phyloP scores from a whole-genome alignment of 2,329 filamentous ascomycete genomes.

The Pseudogymnoascus sp. region DNA sequence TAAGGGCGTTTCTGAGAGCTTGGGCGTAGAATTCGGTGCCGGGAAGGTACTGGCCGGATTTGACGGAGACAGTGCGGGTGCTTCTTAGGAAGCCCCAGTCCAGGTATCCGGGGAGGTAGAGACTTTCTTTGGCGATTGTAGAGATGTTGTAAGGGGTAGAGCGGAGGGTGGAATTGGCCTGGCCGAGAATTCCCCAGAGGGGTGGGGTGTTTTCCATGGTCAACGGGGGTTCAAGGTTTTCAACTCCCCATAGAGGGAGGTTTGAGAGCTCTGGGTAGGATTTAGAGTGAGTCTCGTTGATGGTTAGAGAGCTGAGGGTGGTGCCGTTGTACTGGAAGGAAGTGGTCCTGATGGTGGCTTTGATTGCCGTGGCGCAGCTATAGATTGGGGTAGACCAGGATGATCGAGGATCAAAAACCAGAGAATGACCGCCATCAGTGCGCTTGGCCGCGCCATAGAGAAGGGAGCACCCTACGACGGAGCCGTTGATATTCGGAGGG shows the following conservation, averaged over 20 bases:
- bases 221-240: slow-evolving; percentile 23
- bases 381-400: slow-evolving; percentile 37
- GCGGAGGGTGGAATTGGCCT: slow-evolving; percentile 22
- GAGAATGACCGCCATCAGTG: slow-evolving; percentile 26
- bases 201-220: slow-evolving; percentile 22
- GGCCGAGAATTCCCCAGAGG: slow-evolving; percentile 35
- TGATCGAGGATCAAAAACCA: slow-evolving; percentile 33
- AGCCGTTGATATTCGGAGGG: slow-evolving; percentile 35
- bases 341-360: slow-evolving; percentile 38
- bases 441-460: slow-evolving; percentile 33
- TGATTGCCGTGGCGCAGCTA: slow-evolving; percentile 34
- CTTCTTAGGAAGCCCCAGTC: background rate
- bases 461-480: slow-evolving; percentile 32
- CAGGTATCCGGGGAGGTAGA: slow-evolving; percentile 8
- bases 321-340: slow-evolving; percentile 36
- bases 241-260: slow-evolving; percentile 32
- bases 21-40: slow-evolving; percentile 3
- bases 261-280: slow-evolving; percentile 13
- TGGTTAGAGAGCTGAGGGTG: slow-evolving; percentile 27
- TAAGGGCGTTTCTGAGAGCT: slow-evolving; percentile 21
- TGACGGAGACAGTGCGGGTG: background rate
- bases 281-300: slow-evolving; percentile 31
- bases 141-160: slow-evolving; percentile 12
- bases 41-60: background rate
- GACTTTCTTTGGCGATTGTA: background rate